phyloP scores from a whole-genome alignment of 768 basidiomycete genomes.

The Macrolepiota fuliginosa region DNA sequence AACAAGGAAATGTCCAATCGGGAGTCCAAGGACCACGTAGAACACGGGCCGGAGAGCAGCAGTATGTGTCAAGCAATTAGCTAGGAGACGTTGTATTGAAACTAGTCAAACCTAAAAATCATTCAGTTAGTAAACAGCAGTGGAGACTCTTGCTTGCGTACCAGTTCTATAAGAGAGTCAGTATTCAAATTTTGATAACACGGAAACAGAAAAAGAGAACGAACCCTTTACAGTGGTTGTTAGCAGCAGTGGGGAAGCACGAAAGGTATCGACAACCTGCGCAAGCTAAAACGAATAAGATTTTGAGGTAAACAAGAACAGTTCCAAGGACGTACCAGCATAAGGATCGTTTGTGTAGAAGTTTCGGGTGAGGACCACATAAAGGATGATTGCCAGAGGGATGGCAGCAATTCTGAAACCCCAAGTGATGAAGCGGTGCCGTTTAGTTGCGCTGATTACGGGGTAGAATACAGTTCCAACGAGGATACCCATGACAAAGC shows the following conservation, averaged over 20 bases:
- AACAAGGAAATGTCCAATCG: not conserved
- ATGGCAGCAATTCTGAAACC: slow-evolving; percentile 68
- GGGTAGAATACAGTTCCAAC: slow-evolving; percentile 85
- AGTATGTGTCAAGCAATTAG: not conserved
- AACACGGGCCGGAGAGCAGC: not conserved
- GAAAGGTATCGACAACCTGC: slow-evolving; percentile 87
- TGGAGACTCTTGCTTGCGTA: slow-evolving; percentile 17
- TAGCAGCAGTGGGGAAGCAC: slow-evolving; percentile 77
- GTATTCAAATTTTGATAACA: not conserved
- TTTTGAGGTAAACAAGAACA: slow-evolving; percentile 2
- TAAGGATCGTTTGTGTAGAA: slow-evolving; percentile 90
- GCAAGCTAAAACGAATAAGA: slow-evolving; percentile 53
- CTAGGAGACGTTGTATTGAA: slow-evolving; percentile 1
- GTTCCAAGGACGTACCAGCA: slow-evolving; percentile 52
- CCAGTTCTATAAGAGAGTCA: slow-evolving; percentile 29
- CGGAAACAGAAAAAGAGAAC: slow-evolving; percentile 18
- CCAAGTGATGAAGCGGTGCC: slow-evolving; percentile 74
- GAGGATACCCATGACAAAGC: slow-evolving; percentile 81
- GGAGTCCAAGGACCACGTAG: slow-evolving; percentile 2
- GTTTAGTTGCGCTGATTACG: slow-evolving; percentile 76
- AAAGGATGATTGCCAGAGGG: slow-evolving; percentile 75
- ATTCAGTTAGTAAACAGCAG: not conserved
- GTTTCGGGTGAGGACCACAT: slow-evolving; percentile 79
- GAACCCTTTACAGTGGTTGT: slow-evolving; percentile 65
- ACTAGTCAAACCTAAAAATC: slow-evolving; percentile 16